phyloP scores from a whole-genome alignment of 1,284 basidiomycete species.

The Rhodotorula sp. region DNA sequence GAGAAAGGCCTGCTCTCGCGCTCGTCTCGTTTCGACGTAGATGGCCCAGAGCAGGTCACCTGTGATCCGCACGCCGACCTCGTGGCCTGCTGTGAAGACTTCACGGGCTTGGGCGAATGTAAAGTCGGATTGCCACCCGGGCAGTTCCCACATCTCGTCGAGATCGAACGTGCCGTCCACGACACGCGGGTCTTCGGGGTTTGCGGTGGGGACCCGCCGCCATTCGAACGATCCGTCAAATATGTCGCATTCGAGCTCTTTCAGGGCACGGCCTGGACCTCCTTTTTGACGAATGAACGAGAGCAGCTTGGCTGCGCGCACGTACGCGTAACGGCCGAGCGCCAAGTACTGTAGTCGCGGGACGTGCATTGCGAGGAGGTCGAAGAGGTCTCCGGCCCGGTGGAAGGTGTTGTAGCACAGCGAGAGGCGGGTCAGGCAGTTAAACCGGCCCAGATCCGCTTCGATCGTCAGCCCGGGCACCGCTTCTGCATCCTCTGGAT shows the following conservation, averaged over 20 bases:
- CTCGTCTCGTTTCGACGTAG: no score
- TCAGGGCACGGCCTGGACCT: background rate
- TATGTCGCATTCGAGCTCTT: background rate
- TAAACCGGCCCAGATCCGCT: background rate
- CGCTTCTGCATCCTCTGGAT: background rate
- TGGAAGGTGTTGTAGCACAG: background rate
- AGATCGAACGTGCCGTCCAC: background rate
- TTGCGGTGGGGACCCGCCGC: no score
- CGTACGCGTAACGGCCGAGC: background rate
- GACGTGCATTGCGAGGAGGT: background rate
- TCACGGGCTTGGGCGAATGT: background rate
- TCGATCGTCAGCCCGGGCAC: background rate
- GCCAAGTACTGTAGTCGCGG: background rate
- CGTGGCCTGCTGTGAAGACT: background rate
- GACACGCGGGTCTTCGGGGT: background rate
- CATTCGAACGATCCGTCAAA: no score
- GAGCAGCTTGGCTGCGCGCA: background rate
- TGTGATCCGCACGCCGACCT: background rate
- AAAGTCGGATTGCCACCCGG: background rate
- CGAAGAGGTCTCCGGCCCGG: background rate
- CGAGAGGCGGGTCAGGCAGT: background rate
- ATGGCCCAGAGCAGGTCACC: no score
- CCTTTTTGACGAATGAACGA: background rate
- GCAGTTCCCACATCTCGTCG: background rate
- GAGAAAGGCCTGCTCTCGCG: slow-evolving; percentile 5